These are phyloP conservation scores for Lipomyces starkeyi DNA, from an alignment of 805 yeast genomes.

Conservation along the genomic window DNA sequence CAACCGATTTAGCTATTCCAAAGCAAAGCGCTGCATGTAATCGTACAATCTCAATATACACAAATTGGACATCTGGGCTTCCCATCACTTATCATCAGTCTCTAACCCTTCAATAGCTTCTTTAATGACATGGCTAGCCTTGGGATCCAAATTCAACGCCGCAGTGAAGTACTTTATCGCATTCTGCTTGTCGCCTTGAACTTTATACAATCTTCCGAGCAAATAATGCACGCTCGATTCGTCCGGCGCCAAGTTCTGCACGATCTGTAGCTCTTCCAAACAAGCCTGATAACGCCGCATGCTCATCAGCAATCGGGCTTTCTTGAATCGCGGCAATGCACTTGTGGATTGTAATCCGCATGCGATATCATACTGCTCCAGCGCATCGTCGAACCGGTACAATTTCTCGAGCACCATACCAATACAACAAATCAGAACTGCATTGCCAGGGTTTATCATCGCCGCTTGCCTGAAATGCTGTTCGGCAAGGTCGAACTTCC, in stretches of 20 bases:
- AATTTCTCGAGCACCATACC: slow-evolving; percentile 90
- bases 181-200: slow-evolving; percentile 70
- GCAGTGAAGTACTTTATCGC: slow-evolving; percentile 87
- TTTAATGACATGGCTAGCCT: slow-evolving; percentile 68
- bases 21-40: background rate
- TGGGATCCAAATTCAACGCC: slow-evolving; percentile 90
- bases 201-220: slow-evolving; percentile 83
- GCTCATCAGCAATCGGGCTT: slow-evolving; percentile 78
- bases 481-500: slow-evolving; percentile 82
- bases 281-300: slow-evolving; percentile 77
- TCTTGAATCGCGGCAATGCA: slow-evolving; percentile 85
- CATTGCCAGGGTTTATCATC: slow-evolving; percentile 86
- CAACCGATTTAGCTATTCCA: background rate
- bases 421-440: slow-evolving; percentile 86
- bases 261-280: slow-evolving; percentile 70
- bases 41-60: background rate
- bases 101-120: slow-evolving; percentile 70
- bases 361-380: slow-evolving; percentile 82
- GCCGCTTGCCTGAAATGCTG: slow-evolving; percentile 86
- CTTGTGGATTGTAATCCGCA: slow-evolving; percentile 81
- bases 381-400: slow-evolving; percentile 70
- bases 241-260: slow-evolving; percentile 83
- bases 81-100: slow-evolving; percentile 8
- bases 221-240: slow-evolving; percentile 93
- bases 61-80: background rate